These are phyloP conservation scores for Aspergillus fumigatus DNA, from an alignment of 2,329 filamentous ascomycete genomes.

Conservation along the genomic window DNA sequence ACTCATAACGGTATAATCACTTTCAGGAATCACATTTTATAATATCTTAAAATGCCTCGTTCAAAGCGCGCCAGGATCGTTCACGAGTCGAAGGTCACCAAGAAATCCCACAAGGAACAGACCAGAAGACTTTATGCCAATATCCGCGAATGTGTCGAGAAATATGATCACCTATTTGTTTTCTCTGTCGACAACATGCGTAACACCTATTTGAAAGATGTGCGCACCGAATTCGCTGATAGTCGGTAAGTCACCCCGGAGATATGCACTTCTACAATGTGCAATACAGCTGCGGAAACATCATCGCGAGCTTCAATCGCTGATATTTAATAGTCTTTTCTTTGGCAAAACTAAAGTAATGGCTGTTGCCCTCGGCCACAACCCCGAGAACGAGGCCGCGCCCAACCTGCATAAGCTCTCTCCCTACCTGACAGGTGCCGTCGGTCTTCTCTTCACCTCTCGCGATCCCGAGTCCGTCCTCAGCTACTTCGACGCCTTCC, in stretches of 20 bases:
- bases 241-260: slow-evolving; percentile 60
- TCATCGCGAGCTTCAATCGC: slow-evolving; percentile 2
- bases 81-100: slow-evolving; percentile 84
- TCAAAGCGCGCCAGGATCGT: slow-evolving; percentile 89
- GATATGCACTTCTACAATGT: not conserved
- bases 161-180: slow-evolving; percentile 88
- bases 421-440: slow-evolving; percentile 69
- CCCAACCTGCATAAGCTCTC: slow-evolving; percentile 69
- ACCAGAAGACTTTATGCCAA: slow-evolving; percentile 83
- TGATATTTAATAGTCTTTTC: slow-evolving; percentile 63
- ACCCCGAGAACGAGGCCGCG: slow-evolving; percentile 72
- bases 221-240: slow-evolving; percentile 78
- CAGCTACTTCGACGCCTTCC: slow-evolving; percentile 67
- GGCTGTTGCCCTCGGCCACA: slow-evolving; percentile 84
- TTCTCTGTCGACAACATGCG: slow-evolving; percentile 96
- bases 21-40: not conserved
- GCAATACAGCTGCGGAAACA: not conserved
- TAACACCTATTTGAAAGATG: slow-evolving; percentile 90
- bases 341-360: slow-evolving; percentile 99
- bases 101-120: slow-evolving; percentile 86
- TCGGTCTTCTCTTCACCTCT: slow-evolving; percentile 88
- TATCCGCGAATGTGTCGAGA: slow-evolving; percentile 76
- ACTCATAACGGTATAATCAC: not conserved
- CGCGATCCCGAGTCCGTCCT: slow-evolving; percentile 63
- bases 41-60: slow-evolving; percentile 69